Evolutionary conservation across 495 filamentous ascomycete genomes (phyloP).

Genomic region (Penicillium bialowiezense): DNA sequence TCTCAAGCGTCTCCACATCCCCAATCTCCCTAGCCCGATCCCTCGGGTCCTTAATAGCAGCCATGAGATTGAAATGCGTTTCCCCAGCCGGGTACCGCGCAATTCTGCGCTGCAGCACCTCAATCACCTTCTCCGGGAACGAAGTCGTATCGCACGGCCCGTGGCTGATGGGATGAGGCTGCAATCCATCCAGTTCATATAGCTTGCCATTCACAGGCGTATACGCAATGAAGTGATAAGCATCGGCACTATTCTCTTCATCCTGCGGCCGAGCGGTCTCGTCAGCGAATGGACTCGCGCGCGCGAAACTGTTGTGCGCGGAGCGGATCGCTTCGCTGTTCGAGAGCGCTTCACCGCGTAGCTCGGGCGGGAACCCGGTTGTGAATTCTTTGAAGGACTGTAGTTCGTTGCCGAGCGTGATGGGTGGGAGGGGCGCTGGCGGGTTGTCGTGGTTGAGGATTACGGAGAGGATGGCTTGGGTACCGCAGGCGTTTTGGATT

Average conservation of each 20-base stretch:
- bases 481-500: conserved; percentile 99
- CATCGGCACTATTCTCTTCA: conserved; percentile 61
- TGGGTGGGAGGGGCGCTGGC: conserved; percentile 14
- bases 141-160: conserved; percentile 63
- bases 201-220: conserved; percentile 72
- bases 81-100: conserved; percentile 80
- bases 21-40: conserved; percentile 75
- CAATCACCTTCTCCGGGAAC: conserved; percentile 82
- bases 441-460: conserved; percentile 75
- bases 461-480: conserved; percentile 90
- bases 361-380: conserved; percentile 76
- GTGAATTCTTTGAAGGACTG: conserved; percentile 89
- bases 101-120: conserved; percentile 80
- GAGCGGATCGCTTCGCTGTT: conserved; percentile 82
- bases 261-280: conserved; percentile 66
- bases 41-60: conserved; percentile 81
- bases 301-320: conserved; percentile 91
- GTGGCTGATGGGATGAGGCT: conserved; percentile 88
- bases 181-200: conserved; percentile 94
- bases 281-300: conserved; percentile 84
- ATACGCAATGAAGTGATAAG: conserved; percentile 98
- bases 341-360: conserved; percentile 63
- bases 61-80: conserved; percentile 94
- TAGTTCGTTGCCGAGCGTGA: conserved; percentile 57
- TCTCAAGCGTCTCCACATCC: conserved; percentile 70